Conservation (phyloP, 768 basidiomycete genomes). For the Leccinum variicolor region DNA sequence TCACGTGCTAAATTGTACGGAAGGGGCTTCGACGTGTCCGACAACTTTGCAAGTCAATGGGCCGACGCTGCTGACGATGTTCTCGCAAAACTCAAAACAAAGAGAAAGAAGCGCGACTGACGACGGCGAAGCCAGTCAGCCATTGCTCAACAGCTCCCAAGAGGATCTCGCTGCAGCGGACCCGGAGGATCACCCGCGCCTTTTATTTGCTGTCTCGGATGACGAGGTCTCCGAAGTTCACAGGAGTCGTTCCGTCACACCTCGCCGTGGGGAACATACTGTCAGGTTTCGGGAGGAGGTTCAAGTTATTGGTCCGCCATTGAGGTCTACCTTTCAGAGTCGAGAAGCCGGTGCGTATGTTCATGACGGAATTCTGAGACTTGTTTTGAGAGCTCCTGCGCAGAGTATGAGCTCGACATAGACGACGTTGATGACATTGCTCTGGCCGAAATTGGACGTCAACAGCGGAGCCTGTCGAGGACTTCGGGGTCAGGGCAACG, state of each 20-base stretch:
- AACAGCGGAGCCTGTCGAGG: slow-evolving; percentile 20
- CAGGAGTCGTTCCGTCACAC: slow-evolving; percentile 30
- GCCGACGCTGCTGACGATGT: slow-evolving; percentile 21
- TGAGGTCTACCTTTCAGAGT: slow-evolving; percentile 71
- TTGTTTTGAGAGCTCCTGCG: slow-evolving; percentile 6
- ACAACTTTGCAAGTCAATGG: slow-evolving; percentile 17
- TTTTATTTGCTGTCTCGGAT: slow-evolving; percentile 54
- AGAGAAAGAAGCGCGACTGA: slow-evolving; percentile 24
- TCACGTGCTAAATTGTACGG: slow-evolving; percentile 15
- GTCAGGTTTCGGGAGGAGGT: slow-evolving; percentile 71
- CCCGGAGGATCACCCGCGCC: slow-evolving; percentile 19
- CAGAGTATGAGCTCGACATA: slow-evolving; percentile 82
- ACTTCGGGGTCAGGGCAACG: slow-evolving; percentile 34
- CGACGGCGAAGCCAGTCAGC: slow-evolving; percentile 48
- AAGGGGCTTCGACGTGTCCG: background rate
- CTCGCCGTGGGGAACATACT: slow-evolving; percentile 39
- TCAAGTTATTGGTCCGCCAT: slow-evolving; percentile 61
- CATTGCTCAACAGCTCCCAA: slow-evolving; percentile 49
- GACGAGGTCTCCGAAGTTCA: slow-evolving; percentile 49
- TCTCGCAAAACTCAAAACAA: slow-evolving; percentile 27
- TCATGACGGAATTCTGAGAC: slow-evolving; percentile 11
- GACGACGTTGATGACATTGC: slow-evolving; percentile 71
- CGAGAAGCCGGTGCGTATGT: slow-evolving; percentile 79
- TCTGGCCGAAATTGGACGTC: slow-evolving; percentile 29
- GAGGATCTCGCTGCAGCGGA: slow-evolving; percentile 37